Conservation (phyloP, 805 yeast genomes). For the Yamadazyma kitorensis region DNA sequence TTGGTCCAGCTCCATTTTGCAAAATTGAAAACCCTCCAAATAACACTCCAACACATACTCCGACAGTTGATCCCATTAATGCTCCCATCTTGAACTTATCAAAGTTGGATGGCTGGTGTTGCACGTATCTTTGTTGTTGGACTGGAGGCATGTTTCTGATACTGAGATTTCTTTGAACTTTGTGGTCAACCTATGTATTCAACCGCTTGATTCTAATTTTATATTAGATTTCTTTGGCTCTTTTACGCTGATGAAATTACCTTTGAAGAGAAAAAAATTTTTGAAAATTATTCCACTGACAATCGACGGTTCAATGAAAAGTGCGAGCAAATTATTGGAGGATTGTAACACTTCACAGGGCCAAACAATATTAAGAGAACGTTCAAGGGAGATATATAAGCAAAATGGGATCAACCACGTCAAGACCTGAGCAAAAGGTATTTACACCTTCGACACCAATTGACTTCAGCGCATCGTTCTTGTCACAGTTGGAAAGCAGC, state of each 20-base stretch:
- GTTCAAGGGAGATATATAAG: background rate
- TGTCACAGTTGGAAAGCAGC: slow-evolving; percentile 59
- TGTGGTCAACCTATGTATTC: too few relatives aligned
- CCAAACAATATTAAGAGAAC: too few relatives aligned
- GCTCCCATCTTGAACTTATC: slow-evolving; percentile 99
- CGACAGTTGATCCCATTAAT: slow-evolving; percentile 90
- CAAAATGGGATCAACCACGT: slow-evolving; percentile 56
- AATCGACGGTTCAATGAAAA: too few relatives aligned
- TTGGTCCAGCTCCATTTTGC: slow-evolving; percentile 97
- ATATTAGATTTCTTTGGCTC: too few relatives aligned
- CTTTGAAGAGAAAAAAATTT: too few relatives aligned
- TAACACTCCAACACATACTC: slow-evolving; percentile 90
- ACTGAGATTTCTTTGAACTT: too few relatives aligned
- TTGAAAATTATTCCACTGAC: too few relatives aligned
- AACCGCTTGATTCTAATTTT: too few relatives aligned
- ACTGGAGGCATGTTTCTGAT: slow-evolving; percentile 56
- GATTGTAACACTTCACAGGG: too few relatives aligned
- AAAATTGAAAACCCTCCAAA: slow-evolving; percentile 92
- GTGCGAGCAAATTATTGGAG: too few relatives aligned
- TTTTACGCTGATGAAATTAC: too few relatives aligned
- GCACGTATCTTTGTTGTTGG: slow-evolving; percentile 57
- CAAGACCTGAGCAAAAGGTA: slow-evolving; percentile 64
- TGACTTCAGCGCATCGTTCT: slow-evolving; percentile 61
- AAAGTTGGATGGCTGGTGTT: slow-evolving; percentile 74
- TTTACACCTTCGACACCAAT: slow-evolving; percentile 67